phyloP scores from a whole-genome alignment of 2,329 filamentous ascomycete species.

The Incumbomyces delicatus region DNA sequence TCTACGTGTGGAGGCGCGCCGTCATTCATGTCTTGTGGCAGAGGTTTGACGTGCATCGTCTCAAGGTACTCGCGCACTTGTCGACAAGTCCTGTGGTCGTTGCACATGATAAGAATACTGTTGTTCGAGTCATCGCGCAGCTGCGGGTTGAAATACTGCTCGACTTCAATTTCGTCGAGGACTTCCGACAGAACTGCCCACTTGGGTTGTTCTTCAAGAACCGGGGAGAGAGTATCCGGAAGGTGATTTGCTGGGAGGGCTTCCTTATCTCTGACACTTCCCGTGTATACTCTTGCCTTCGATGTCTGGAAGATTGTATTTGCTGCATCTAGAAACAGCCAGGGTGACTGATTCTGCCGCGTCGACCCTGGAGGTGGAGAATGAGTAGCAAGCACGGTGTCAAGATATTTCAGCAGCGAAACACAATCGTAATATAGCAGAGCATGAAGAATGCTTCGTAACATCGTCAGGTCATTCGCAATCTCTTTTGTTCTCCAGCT shows the following conservation, averaged over 20 bases:
- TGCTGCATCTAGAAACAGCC: conserved; percentile 91
- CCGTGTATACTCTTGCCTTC: conserved; percentile 75
- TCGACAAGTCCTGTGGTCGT: conserved; percentile 71
- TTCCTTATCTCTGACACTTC: conserved; percentile 53
- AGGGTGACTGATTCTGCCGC: conserved; percentile 81
- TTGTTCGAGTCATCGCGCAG: conserved; percentile 76
- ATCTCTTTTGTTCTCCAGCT: conserved; percentile 94
- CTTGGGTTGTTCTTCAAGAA: conserved; percentile 90
- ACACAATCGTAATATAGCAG: conserved; percentile 82
- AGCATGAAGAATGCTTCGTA: conserved; percentile 70
- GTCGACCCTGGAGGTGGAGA: conserved; percentile 80
- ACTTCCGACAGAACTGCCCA: conserved; percentile 86
- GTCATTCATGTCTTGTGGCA: conserved; percentile 29
- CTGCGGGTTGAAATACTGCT: conserved; percentile 72
- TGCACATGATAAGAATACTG: conserved; percentile 93
- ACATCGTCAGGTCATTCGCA: conserved; percentile 73
- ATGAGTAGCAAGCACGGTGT: conserved; percentile 86
- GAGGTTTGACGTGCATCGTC: conserved; percentile 67
- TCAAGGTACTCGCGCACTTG: conserved; percentile 87
- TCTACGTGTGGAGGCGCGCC: conserved; percentile 29
- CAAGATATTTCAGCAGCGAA: conserved; percentile 82
- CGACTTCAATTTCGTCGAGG: conserved; percentile 83
- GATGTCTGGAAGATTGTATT: conserved; percentile 90
- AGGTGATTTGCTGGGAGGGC: conserved; percentile 39
- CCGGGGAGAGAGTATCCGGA: conserved; percentile 59